phyloP scores from a whole-genome alignment of 2,329 filamentous ascomycete genomes.

The Trichoderma atroviride region DNA sequence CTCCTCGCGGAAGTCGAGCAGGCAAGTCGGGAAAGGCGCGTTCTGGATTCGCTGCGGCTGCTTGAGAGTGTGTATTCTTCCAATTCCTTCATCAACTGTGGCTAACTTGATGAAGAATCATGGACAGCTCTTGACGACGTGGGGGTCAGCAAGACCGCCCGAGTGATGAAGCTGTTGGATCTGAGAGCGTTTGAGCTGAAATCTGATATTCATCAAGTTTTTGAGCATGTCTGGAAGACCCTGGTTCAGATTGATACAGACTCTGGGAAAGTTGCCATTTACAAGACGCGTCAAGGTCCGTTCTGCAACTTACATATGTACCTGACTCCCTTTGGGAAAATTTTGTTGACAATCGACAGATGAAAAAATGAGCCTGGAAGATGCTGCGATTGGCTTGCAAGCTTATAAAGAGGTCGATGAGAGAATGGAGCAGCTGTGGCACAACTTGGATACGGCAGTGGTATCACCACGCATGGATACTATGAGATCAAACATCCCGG shows the following conservation, averaged over 20 bases:
- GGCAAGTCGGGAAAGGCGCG: constrained; percentile 55
- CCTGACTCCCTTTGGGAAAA: background rate
- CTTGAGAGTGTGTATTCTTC: constrained; percentile 52
- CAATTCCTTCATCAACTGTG: background rate
- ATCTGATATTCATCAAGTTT: constrained; percentile 64
- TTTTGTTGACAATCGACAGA: constrained; percentile 41
- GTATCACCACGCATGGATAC: constrained; percentile 60
- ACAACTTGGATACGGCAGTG: constrained; percentile 63
- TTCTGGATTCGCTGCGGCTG: constrained; percentile 60
- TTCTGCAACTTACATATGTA: background rate
- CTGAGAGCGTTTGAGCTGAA: constrained; percentile 67
- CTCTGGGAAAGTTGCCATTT: constrained; percentile 58
- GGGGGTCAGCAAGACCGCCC: constrained; percentile 62
- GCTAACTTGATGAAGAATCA: constrained; percentile 48
- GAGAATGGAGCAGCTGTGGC: constrained; percentile 63
- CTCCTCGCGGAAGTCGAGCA: constrained; percentile 65
- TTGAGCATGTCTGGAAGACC: constrained; percentile 71
- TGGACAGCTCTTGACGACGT: constrained; percentile 62
- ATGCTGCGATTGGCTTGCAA: constrained; percentile 59
- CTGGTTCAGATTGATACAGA: constrained; percentile 66
- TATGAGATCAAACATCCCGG: constrained; percentile 40
- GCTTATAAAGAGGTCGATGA: constrained; percentile 64
- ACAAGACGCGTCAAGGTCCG: constrained; percentile 54
- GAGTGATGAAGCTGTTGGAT: constrained; percentile 66
- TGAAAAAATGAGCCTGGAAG: constrained; percentile 55